Evolutionary conservation across 768 basidiomycete species (phyloP).

Genomic region (Amanita brunnescens): DNA sequence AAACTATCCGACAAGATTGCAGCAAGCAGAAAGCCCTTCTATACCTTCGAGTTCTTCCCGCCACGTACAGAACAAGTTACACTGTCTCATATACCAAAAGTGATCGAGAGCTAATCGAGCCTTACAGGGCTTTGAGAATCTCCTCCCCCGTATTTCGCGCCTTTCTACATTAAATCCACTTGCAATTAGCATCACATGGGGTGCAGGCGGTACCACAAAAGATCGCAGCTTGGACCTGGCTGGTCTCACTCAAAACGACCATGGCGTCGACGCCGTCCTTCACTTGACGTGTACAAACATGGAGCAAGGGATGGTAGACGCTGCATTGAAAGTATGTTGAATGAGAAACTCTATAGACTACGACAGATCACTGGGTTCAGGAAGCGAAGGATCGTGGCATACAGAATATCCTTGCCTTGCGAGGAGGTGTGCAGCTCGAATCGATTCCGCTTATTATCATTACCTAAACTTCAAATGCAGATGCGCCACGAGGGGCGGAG

Average conservation of each 20-base stretch:
- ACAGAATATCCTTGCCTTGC: constrained; percentile 82
- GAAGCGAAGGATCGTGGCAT: constrained; percentile 76
- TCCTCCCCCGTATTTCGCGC: constrained; percentile 80
- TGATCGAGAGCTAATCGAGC: neutral
- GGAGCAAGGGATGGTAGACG: constrained; percentile 80
- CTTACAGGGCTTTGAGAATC: constrained; percentile 79
- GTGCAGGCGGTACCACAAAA: constrained; percentile 89
- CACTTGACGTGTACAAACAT: constrained; percentile 98
- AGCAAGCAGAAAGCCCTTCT: constrained; percentile 55
- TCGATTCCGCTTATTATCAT: neutral
- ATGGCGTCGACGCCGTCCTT: constrained; percentile 79
- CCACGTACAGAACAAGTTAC: constrained; percentile 83
- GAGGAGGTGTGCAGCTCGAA: constrained; percentile 88
- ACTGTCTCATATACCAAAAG: neutral
- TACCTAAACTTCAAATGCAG: constrained; percentile 28
- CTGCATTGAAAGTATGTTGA: constrained; percentile 63
- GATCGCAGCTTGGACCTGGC: constrained; percentile 86
- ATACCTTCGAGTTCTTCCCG: constrained; percentile 95
- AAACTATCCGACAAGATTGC: constrained; percentile 68
- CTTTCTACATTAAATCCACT: constrained; percentile 70
- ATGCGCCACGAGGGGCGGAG: constrained; percentile 90
- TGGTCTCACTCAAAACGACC: constrained; percentile 58
- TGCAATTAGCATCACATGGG: constrained; percentile 94
- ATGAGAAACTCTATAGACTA: neutral
- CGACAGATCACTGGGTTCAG: constrained; percentile 25